Conservation (phyloP, 176 grass and related monocot species). For the Themeda triandra region DNA sequence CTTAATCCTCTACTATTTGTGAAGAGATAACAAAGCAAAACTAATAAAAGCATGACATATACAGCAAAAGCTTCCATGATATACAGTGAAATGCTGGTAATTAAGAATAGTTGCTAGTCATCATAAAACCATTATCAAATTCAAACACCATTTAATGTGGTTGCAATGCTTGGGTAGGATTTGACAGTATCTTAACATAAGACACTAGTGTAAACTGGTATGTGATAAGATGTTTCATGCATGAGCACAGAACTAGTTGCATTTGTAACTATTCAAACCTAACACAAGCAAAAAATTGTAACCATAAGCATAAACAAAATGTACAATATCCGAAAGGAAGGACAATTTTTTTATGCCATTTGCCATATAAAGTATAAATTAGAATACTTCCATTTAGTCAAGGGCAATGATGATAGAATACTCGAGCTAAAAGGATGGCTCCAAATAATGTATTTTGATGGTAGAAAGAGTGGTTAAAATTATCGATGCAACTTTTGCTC, state of each 20-base stretch:
- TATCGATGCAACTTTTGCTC: background rate
- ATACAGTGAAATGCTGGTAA: background rate
- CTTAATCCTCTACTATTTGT: background rate
- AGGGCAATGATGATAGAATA: background rate
- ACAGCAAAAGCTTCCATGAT: slow-evolving; percentile 12
- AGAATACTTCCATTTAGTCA: background rate
- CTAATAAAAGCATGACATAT: background rate
- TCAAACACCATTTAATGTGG: background rate
- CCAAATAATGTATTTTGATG: background rate
- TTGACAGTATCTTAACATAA: slow-evolving; percentile 1
- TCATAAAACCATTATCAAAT: background rate
- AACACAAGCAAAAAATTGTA: background rate
- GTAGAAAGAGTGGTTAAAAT: background rate
- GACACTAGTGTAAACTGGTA: background rate
- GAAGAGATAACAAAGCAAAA: slow-evolving; percentile 6
- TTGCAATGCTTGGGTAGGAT: slow-evolving; percentile 25
- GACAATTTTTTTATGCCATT: background rate
- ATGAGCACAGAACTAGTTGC: background rate
- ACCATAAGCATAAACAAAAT: slow-evolving; percentile 21
- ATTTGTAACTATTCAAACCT: background rate
- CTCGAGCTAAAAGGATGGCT: background rate
- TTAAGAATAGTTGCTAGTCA: slow-evolving; percentile 2
- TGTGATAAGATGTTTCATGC: background rate
- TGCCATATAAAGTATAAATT: background rate
- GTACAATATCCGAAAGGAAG: background rate